Percentiles rank a stretch among this genome's conserved stretches.
Conservation (phyloP, 768 basidiomycete genomes). For the Auricularia sp. region DNA sequence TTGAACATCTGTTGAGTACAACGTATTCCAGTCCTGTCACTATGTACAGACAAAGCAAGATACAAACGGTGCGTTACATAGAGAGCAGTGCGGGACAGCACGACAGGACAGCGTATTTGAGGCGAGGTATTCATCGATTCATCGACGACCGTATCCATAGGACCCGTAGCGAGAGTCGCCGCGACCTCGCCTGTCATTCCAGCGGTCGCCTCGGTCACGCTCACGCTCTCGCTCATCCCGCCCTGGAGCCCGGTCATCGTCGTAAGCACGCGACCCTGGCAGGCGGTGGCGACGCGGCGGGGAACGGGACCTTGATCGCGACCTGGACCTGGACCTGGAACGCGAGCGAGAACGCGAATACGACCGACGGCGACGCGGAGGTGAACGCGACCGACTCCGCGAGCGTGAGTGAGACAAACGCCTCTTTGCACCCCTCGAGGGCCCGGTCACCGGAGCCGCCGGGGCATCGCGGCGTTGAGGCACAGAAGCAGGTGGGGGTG, state of each 20-base stretch:
- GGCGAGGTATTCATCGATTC: background rate
- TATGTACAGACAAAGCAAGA: too few relatives aligned
- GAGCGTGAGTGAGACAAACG: background rate
- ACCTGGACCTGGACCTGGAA: background rate
- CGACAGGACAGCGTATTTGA: too few relatives aligned
- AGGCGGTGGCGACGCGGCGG: background rate
- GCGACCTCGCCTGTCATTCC: background rate
- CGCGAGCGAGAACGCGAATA: slow-evolving; percentile 1
- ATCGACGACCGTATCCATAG: background rate
- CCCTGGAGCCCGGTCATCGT: background rate
- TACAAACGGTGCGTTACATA: too few relatives aligned
- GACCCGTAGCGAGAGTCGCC: background rate
- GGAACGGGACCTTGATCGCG: background rate
- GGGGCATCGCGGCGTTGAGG: background rate
- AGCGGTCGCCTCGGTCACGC: background rate
- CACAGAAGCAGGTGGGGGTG: background rate
- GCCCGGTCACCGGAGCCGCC: background rate
- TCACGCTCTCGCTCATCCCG: background rate
- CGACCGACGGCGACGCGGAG: background rate
- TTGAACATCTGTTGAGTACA: too few relatives aligned
- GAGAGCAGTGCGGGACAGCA: too few relatives aligned
- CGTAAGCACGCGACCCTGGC: background rate
- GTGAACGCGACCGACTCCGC: background rate
- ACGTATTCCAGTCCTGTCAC: too few relatives aligned
- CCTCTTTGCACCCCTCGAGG: background rate